Percentiles rank a stretch among this genome's conserved stretches.
Evolutionary conservation across 805 yeast species (phyloP).

Genomic region (Lachancea nothofagi): DNA sequence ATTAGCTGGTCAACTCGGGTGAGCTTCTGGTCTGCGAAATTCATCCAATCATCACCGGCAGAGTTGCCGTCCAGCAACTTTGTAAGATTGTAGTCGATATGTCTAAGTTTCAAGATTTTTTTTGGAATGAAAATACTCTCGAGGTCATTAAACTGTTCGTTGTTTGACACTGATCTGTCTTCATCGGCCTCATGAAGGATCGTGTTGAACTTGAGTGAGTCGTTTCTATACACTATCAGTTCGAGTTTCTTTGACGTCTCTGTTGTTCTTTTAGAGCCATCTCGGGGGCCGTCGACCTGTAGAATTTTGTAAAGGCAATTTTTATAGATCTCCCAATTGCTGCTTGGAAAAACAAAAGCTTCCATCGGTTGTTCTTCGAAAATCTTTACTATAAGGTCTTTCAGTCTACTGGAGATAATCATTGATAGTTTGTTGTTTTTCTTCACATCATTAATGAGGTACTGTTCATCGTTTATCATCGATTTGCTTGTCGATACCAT

Average conservation of each 20-base stretch:
- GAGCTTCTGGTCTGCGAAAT: conserved; percentile 27
- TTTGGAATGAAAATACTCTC: conserved; percentile 9
- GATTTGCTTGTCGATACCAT: conserved; percentile 33
- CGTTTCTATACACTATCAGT: conserved; percentile 60
- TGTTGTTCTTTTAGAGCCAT: background rate
- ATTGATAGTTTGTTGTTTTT: conserved; percentile 31
- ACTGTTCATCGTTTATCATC: conserved; percentile 34
- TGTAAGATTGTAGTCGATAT: conserved; percentile 23
- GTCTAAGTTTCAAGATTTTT: conserved; percentile 14
- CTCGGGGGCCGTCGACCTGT: conserved; percentile 16
- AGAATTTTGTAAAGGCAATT: conserved; percentile 40
- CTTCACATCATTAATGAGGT: conserved; percentile 34
- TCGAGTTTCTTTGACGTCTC: conserved; percentile 45
- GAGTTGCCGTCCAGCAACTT: conserved; percentile 25
- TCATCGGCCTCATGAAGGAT: conserved; percentile 15
- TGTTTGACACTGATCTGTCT: conserved; percentile 17
- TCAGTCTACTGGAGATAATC: conserved; percentile 24
- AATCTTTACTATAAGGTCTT: conserved; percentile 27
- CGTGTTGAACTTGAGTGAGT: conserved; percentile 58
- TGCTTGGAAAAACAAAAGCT: conserved; percentile 55
- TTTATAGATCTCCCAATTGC: conserved; percentile 52
- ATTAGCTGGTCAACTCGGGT: conserved; percentile 21
- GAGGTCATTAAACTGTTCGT: conserved; percentile 16
- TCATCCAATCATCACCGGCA: conserved; percentile 30
- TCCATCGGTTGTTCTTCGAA: conserved; percentile 38